Evolutionary conservation across 2,329 filamentous ascomycete species (phyloP).

Genomic region (Hymenoscyphus repandus): DNA sequence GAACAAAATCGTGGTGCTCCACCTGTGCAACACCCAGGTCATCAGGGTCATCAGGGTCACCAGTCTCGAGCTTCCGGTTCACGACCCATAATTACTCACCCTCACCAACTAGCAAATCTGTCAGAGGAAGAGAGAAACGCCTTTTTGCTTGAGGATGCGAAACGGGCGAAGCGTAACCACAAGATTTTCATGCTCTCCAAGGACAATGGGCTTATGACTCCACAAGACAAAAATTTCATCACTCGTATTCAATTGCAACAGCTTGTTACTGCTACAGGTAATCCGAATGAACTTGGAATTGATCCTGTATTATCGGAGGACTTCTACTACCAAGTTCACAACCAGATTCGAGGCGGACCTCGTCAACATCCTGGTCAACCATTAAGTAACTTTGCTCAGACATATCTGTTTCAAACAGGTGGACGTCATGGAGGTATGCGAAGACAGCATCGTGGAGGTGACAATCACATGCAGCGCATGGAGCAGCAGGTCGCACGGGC

Average conservation of each 20-base stretch:
- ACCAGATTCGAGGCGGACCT: slow-evolving; percentile 84
- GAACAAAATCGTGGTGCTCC: slow-evolving; percentile 39
- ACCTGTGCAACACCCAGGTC: slow-evolving; percentile 30
- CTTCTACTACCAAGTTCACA: slow-evolving; percentile 98
- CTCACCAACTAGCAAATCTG: slow-evolving; percentile 69
- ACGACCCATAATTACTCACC: slow-evolving; percentile 57
- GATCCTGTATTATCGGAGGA: slow-evolving; percentile 84
- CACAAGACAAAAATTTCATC: slow-evolving; percentile 99
- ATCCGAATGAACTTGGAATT: slow-evolving; percentile 70
- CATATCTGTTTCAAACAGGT: slow-evolving; percentile 93
- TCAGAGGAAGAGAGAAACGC: slow-evolving; percentile 79
- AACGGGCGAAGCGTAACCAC: slow-evolving; percentile 93
- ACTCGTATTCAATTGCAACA: slow-evolving; percentile 97
- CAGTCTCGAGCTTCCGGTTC: slow-evolving; percentile 33
- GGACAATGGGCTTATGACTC: slow-evolving; percentile 97
- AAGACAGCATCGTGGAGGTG: slow-evolving; percentile 74
- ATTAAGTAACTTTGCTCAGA: slow-evolving; percentile 93
- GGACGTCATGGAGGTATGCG: slow-evolving; percentile 70
- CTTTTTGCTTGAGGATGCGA: slow-evolving; percentile 85
- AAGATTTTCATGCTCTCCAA: slow-evolving; percentile 93
- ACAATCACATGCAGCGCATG: slow-evolving; percentile 98
- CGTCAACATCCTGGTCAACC: slow-evolving; percentile 90
- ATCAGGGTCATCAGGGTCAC: slow-evolving; percentile 16
- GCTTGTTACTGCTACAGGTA: slow-evolving; percentile 85
- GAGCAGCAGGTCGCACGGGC: slow-evolving; percentile 97